Base-by-base conservation (phyloP, 352 stramenopile genomes). In the Aphanomyces cochlioides region DNA sequence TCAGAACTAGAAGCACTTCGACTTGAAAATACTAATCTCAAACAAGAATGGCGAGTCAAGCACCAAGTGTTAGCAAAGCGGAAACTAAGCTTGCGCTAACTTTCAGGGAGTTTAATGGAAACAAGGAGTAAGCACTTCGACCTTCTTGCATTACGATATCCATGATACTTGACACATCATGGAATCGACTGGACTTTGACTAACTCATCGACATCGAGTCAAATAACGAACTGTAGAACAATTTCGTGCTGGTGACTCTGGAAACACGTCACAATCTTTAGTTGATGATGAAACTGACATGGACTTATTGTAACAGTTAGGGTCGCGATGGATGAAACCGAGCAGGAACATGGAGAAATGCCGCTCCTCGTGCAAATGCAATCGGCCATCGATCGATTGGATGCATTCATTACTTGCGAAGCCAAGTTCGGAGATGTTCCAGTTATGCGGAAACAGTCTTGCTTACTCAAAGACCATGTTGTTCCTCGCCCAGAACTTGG, bases 21-120 rank as follows among this genome's bases (percentile, higher is more conserved):
- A 13, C 15, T 21, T 7, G 64, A 70, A 10, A 70, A 70, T 36
- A 34, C 39, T 13, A 50, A 47, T 19, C 40, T 70, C 36, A 70
- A 70, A 43, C 64, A 70, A 47, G 64, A 70, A 43, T 56, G 59
- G 54, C 64, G 64, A 39, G 40, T 70, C n/a, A 50, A 70, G 54
- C 64, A 70, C 21, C 47, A 60, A 43, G 34, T 70, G 3, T 37
- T 70, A 10, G 61, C 45, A 61, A 5, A 37, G 5, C 5, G 28
- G 17, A 61, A 39, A 37, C 17, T 28, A 28, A 28, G 28, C 28
- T 28, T 12, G 13, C 34, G 39, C 5, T 40, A 61, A 41, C 43
- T n/a, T 12, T 50, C 43, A 50, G 17, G 17, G 28, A 2, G 28
- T 28, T 28, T 28, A 28, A 28, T 53, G 45, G 45, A 15, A 15